Conservation (phyloP, 2,329 filamentous ascomycete genomes). For the Microdochium nivale region DNA sequence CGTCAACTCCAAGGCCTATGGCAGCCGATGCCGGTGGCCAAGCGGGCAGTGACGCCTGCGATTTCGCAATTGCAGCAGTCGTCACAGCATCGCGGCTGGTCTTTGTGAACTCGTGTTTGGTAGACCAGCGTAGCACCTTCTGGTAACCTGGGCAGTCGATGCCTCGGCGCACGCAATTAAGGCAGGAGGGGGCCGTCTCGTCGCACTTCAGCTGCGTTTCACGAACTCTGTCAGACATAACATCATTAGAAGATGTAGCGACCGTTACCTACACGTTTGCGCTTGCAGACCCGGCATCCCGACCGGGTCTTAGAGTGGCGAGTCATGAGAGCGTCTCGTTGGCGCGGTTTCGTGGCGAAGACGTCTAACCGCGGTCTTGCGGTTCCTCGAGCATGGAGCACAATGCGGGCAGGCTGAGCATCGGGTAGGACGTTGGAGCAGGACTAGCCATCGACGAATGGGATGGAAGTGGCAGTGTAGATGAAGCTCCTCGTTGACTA, state of each 20-base stretch:
- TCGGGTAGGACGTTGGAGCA: not conserved
- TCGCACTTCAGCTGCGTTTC: conserved; percentile 15
- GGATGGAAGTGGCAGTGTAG: not conserved
- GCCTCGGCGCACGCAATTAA: conserved; percentile 14
- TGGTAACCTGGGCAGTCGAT: conserved; percentile 17
- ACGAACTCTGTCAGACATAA: not conserved
- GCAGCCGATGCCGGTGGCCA: too few species aligned
- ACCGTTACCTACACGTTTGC: conserved; percentile 11
- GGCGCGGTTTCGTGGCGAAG: not conserved
- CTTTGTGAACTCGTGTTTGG: conserved; percentile 14
- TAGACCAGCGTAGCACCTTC: conserved; percentile 17
- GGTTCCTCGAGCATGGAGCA: not conserved
- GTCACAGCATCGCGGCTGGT: not conserved
- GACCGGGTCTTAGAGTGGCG: conserved; percentile 6
- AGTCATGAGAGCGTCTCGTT: not conserved
- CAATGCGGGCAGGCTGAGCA: not conserved
- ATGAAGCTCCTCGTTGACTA: not conserved
- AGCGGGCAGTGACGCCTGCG: too few species aligned
- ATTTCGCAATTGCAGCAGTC: not conserved
- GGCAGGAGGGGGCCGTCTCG: conserved; percentile 15
- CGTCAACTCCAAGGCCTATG: too few species aligned
- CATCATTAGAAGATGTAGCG: not conserved
- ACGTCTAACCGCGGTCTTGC: not conserved
- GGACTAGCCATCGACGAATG: not conserved
- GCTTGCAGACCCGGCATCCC: conserved; percentile 17